These are phyloP conservation scores for Aureobasidium sp. DNA, from an alignment of 2,329 filamentous ascomycete species.

Conservation along the genomic window DNA sequence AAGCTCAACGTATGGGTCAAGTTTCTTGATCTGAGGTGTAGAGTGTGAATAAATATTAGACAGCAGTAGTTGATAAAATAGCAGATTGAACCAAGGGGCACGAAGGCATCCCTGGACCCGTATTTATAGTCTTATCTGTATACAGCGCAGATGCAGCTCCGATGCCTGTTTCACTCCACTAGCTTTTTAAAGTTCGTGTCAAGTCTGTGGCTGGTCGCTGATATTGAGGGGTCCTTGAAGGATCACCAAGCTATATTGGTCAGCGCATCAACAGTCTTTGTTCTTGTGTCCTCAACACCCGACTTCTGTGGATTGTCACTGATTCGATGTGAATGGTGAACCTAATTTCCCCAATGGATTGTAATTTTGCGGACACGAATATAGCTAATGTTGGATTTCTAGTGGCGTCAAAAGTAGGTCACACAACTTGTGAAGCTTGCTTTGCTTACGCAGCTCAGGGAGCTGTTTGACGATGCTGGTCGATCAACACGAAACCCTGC, in stretches of 20 bases:
- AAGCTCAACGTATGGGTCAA: neutral
- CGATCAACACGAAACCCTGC: neutral
- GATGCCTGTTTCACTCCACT: neutral
- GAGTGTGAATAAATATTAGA: too few relatives aligned
- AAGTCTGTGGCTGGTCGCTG: neutral
- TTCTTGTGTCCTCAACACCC: neutral
- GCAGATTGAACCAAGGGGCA: neutral
- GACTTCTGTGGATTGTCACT: neutral
- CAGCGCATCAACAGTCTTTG: neutral
- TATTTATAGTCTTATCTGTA: neutral
- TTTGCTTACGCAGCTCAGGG: too few relatives aligned
- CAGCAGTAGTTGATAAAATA: too few relatives aligned
- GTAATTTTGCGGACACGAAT: too few relatives aligned
- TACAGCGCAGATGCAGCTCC: neutral
- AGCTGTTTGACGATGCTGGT: neutral
- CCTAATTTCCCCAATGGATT: neutral
- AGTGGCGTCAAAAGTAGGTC: neutral
- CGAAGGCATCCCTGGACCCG: too few relatives aligned
- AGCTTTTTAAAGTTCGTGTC: neutral
- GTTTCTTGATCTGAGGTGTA: too few relatives aligned
- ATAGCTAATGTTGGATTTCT: too few relatives aligned
- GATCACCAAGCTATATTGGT: neutral
- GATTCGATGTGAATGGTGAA: neutral
- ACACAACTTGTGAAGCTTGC: neutral
- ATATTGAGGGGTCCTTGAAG: neutral